Conservation (phyloP, 371 early-diverging fungal species). For the Dinochytrium kinnereticum region DNA sequence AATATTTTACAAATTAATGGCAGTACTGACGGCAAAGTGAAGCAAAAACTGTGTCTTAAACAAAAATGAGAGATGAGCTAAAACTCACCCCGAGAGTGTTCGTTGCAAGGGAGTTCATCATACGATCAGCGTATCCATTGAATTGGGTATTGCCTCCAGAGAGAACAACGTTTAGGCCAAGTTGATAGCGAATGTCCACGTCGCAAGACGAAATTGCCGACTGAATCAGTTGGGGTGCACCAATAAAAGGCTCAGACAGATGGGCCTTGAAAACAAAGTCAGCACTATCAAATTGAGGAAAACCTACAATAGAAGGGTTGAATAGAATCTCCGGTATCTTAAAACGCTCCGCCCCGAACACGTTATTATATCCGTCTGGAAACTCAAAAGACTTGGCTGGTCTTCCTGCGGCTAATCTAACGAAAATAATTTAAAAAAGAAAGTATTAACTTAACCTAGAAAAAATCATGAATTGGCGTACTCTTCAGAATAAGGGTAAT, state of each 20-base stretch:
- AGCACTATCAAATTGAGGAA: neutral
- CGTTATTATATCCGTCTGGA: constrained; percentile 89
- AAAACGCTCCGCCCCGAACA: constrained; percentile 84
- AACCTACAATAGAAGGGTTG: constrained; percentile 61
- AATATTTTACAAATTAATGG: neutral
- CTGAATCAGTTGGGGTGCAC: constrained; percentile 57
- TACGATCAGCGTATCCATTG: constrained; percentile 86
- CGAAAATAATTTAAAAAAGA: too few species aligned
- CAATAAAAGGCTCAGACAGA: constrained; percentile 22
- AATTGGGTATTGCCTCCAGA: constrained; percentile 91
- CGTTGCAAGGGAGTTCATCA: constrained; percentile 68
- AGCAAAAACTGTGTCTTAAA: too few species aligned
- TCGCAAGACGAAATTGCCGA: constrained; percentile 78
- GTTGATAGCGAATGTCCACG: constrained; percentile 81
- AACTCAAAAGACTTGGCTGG: constrained; percentile 84
- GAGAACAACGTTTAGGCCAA: constrained; percentile 81
- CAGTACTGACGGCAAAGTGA: neutral
- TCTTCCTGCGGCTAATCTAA: constrained; percentile 21
- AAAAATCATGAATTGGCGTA: too few species aligned
- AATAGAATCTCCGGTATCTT: constrained; percentile 88
- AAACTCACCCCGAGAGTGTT: constrained; percentile 11
- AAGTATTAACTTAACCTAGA: too few species aligned
- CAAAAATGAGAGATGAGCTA: constrained; percentile 15
- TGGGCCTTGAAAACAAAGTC: constrained; percentile 26
- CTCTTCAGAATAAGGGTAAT: constrained; percentile 71